Evolutionary conservation across 2,329 filamentous ascomycete genomes (phyloP).

Genomic region (Aspergillus eucalypticola): DNA sequence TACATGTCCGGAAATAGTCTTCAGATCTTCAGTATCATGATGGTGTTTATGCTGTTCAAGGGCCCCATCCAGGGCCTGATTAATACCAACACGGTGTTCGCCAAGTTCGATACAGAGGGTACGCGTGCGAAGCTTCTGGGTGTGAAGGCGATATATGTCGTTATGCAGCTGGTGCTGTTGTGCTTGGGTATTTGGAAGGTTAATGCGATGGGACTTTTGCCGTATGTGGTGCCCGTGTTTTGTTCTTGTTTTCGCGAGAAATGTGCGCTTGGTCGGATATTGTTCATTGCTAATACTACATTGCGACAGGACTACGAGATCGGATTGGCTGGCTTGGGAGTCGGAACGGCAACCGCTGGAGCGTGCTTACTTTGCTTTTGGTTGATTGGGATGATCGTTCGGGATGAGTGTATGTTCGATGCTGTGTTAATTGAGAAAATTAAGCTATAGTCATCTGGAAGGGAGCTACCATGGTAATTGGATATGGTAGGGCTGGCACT

Average conservation of each 20-base stretch:
- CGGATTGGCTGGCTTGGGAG: slow-evolving; percentile 98
- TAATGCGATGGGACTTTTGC: slow-evolving; percentile 91
- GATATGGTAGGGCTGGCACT: neutral
- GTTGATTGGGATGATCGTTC: slow-evolving; percentile 17
- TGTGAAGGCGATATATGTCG: slow-evolving; percentile 84
- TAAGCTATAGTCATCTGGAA: neutral
- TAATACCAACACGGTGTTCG: slow-evolving; percentile 82
- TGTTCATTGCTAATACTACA: slow-evolving; percentile 7
- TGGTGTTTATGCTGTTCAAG: slow-evolving; percentile 99
- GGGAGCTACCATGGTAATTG: neutral
- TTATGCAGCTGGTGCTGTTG: slow-evolving; percentile 81
- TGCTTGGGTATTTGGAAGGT: slow-evolving; percentile 93
- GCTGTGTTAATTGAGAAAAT: neutral
- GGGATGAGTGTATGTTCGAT: neutral
- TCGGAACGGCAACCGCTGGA: slow-evolving; percentile 69
- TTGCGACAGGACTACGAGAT: slow-evolving; percentile 74
- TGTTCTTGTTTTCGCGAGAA: neutral
- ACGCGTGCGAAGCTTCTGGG: slow-evolving; percentile 72
- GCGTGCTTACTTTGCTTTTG: slow-evolving; percentile 62
- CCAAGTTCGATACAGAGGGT: slow-evolving; percentile 80
- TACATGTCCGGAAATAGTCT: slow-evolving; percentile 99
- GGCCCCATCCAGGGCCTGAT: slow-evolving; percentile 84
- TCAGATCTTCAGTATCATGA: slow-evolving; percentile 99
- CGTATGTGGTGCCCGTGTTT: slow-evolving; percentile 58
- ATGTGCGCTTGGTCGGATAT: neutral